phyloP scores from a whole-genome alignment of 257 asterid species.

The Solanum infundibuliforme region DNA sequence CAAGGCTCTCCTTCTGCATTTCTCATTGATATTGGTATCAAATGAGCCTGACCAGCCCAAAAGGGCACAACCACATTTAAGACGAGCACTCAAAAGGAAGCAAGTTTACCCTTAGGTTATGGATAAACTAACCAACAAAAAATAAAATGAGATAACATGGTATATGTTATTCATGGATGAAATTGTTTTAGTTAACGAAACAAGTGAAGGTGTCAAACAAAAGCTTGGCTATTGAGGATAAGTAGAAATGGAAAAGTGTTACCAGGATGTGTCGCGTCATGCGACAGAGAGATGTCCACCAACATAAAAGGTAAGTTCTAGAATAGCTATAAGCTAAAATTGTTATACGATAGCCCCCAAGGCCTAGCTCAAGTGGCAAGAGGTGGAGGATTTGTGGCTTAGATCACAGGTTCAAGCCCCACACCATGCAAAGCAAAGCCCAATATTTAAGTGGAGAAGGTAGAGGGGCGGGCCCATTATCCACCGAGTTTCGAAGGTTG shows the following conservation, averaged over 20 bases:
- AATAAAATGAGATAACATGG: neutral
- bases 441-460: neutral
- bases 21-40: neutral
- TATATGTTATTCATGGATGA: neutral
- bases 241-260: neutral
- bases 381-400: neutral
- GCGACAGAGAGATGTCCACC: neutral
- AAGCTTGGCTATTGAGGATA: neutral
- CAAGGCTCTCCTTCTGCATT: neutral
- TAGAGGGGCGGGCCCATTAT: neutral
- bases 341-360: neutral
- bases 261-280: neutral
- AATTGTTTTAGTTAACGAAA: neutral
- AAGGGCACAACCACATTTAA: neutral
- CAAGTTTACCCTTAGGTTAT: neutral
- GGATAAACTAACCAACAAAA: neutral
- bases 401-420: neutral
- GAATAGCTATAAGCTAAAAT: neutral
- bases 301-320: neutral
- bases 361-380: neutral
- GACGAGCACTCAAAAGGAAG: neutral
- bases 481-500: neutral
- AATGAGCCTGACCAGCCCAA: neutral
- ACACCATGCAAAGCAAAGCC: neutral
- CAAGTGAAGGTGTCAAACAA: neutral